These are phyloP conservation scores for Neonectria hederae DNA, from an alignment of 2,329 filamentous ascomycete genomes.

Conservation along the genomic window DNA sequence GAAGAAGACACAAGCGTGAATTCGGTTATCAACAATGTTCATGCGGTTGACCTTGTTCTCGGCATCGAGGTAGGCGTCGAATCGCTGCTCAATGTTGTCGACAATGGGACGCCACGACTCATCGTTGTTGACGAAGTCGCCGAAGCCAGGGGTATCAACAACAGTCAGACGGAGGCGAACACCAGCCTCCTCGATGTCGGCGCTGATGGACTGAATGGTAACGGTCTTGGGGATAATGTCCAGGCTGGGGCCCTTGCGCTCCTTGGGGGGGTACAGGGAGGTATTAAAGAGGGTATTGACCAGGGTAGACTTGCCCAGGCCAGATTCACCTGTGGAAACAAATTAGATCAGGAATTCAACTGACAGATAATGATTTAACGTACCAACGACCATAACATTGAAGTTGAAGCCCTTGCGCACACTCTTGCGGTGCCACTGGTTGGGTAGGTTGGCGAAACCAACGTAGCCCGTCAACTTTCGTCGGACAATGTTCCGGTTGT, in stretches of 20 bases:
- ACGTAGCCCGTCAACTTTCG: conserved; percentile 98
- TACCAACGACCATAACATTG: conserved; percentile 99
- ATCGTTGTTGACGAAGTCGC: conserved; percentile 99
- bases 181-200: conserved; percentile 97
- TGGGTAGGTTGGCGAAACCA: conserved; percentile 97
- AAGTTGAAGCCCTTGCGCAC: conserved; percentile 99
- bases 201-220: conserved; percentile 92
- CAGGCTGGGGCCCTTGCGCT: conserved; percentile 95
- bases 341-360: not conserved
- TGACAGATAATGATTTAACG: conserved; percentile 52
- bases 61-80: conserved; percentile 96
- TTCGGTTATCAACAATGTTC: conserved; percentile 99
- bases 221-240: conserved; percentile 99
- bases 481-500: conserved; percentile 95
- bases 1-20: conserved; percentile 99
- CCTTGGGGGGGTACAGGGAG: conserved; percentile 96
- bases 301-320: conserved; percentile 97
- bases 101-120: conserved; percentile 99
- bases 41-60: conserved; percentile 99
- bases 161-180: conserved; percentile 96
- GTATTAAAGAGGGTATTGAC: conserved; percentile 99
- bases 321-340: conserved; percentile 85
- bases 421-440: conserved; percentile 99
- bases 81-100: conserved; percentile 99
- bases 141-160: conserved; percentile 97